Percentiles rank a stretch among this genome's conserved stretches.
Evolutionary conservation across 495 filamentous ascomycete genomes (phyloP).

Genomic region (Neurospora africana): DNA sequence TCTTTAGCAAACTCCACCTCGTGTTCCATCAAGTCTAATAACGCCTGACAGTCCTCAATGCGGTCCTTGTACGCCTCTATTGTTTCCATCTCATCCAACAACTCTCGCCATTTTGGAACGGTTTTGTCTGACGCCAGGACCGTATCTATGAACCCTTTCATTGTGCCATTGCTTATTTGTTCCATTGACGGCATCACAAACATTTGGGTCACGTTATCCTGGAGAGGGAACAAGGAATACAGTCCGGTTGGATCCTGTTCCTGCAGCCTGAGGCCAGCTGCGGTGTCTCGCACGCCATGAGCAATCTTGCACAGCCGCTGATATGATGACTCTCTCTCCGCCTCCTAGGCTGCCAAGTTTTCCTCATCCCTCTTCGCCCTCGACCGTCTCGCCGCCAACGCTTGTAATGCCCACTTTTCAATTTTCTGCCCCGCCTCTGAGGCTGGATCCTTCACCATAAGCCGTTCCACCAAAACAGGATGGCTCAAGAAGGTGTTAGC

Average conservation of each 20-base stretch:
- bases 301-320: not conserved
- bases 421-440: too few species aligned
- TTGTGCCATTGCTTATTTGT: not conserved
- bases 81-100: not conserved
- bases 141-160: not conserved
- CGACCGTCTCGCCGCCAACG: too few species aligned
- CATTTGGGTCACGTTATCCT: not conserved
- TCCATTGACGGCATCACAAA: not conserved
- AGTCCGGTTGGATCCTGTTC: not conserved
- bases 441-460: too few species aligned
- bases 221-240: not conserved
- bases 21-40: not conserved
- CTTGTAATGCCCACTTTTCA: too few species aligned
- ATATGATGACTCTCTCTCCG: not conserved
- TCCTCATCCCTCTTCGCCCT: not conserved
- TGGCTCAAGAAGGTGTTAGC: too few species aligned
- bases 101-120: not conserved
- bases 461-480: too few species aligned
- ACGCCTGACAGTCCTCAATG: not conserved
- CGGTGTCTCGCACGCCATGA: not conserved
- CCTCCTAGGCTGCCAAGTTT: not conserved
- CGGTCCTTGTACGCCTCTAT: not conserved
- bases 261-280: not conserved
- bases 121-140: not conserved
- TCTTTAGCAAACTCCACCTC: not conserved